Percentiles rank a stretch among this genome's conserved stretches.
Evolutionary conservation across 352 stramenopile genomes (phyloP).

Genomic region (Phytophthora sojae): DNA sequence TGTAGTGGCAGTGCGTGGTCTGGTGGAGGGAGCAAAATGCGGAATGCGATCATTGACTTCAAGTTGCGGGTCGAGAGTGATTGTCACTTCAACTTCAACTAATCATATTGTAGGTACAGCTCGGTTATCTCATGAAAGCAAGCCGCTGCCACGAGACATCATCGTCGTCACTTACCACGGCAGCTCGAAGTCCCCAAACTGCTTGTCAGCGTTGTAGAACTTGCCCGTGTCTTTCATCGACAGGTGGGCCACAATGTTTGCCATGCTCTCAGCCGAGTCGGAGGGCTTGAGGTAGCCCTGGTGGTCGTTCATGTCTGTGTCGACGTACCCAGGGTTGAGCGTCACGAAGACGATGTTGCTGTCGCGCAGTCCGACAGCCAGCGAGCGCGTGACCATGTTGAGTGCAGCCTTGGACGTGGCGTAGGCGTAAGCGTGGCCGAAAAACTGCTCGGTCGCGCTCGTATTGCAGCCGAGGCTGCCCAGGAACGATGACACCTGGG

Average conservation of each 20-base stretch:
- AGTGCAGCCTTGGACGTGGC: conserved; percentile 66
- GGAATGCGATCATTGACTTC: background rate
- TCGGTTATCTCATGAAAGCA: background rate
- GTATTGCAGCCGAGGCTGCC: conserved; percentile 56
- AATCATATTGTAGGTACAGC: background rate
- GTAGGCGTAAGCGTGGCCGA: conserved; percentile 62
- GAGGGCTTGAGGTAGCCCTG: conserved; percentile 28
- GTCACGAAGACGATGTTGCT: conserved; percentile 42
- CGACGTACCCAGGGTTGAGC: conserved; percentile 48
- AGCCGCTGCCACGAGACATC: background rate
- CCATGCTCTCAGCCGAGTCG: conserved; percentile 33
- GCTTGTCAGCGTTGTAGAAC: conserved; percentile 39
- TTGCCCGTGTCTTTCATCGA: conserved; percentile 33
- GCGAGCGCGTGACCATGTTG: conserved; percentile 63
- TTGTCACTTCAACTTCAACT: background rate
- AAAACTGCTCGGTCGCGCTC: conserved; percentile 12
- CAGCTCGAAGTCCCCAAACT: conserved; percentile 21
- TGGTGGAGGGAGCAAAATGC: background rate
- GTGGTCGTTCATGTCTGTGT: conserved; percentile 44
- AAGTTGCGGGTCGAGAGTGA: too few species aligned
- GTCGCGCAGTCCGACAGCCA: conserved; percentile 45
- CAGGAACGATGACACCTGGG: conserved; percentile 53
- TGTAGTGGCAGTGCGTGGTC: background rate
- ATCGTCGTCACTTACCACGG: conserved; percentile 29
- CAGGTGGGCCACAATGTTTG: conserved; percentile 30